These are phyloP conservation scores for Venturia oleaginea DNA, from an alignment of 2,329 filamentous ascomycete genomes.

Conservation along the genomic window DNA sequence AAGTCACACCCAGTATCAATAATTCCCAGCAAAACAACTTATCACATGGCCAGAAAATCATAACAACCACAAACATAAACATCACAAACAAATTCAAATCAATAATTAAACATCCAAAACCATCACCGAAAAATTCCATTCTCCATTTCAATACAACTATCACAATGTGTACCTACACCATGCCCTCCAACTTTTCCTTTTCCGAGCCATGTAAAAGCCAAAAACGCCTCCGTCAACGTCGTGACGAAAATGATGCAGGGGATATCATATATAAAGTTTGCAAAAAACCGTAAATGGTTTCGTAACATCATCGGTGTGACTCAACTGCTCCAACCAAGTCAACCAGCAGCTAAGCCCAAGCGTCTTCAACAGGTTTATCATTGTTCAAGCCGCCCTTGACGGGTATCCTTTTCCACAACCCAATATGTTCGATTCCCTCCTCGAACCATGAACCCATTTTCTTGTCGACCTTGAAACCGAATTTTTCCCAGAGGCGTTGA, in stretches of 20 bases:
- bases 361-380: not conserved
- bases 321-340: no score
- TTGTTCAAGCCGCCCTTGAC: not conserved
- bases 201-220: not conserved
- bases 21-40: no score
- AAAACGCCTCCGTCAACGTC: not conserved
- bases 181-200: no score
- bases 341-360: not conserved
- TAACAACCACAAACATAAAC: no score
- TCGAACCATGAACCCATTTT: slow-evolving; percentile 70
- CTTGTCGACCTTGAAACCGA: slow-evolving; percentile 68
- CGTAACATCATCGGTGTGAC: not conserved
- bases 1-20: no score
- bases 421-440: slow-evolving; percentile 75
- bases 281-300: not conserved
- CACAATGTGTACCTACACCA: no score
- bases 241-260: not conserved
- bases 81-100: no score
- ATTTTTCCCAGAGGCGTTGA: slow-evolving; percentile 55
- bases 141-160: no score
- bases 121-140: no score
- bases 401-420: slow-evolving; percentile 23
- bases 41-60: no score
- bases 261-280: not conserved
- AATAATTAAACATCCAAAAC: no score